These are phyloP conservation scores for Alternaria sp. DNA, from an alignment of 2,329 filamentous ascomycete species.

Conservation along the genomic window DNA sequence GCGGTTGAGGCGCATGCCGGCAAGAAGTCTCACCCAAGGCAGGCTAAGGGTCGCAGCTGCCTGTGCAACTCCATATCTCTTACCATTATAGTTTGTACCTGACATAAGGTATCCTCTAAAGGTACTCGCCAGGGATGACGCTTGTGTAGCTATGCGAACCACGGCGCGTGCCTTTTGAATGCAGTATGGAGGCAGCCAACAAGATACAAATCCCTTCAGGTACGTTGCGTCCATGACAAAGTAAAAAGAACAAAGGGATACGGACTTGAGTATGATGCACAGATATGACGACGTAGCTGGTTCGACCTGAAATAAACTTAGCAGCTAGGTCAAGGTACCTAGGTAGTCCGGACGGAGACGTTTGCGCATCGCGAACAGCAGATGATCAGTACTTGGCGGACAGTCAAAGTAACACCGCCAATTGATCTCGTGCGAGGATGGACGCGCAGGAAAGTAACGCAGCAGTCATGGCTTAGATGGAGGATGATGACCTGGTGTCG, in stretches of 20 bases:
- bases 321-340: background rate
- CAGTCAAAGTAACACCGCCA: background rate
- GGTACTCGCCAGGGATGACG: background rate
- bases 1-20: conserved; percentile 14
- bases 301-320: background rate
- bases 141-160: background rate
- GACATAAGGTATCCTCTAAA: background rate
- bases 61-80: conserved; percentile 4
- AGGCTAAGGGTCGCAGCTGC: background rate
- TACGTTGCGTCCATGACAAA: no score
- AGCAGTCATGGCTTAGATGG: background rate
- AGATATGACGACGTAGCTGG: background rate
- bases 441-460: background rate
- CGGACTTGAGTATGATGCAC: background rate
- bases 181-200: background rate
- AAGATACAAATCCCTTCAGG: no score
- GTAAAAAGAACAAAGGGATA: background rate
- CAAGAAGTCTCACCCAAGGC: conserved; percentile 32
- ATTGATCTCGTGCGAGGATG: background rate
- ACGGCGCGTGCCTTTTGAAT: background rate
- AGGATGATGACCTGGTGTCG: background rate
- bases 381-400: background rate
- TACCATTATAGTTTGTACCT: background rate
- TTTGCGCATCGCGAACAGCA: background rate
- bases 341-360: background rate